Base-by-base conservation (phyloP, 805 yeast genomes). In the Spathaspora hagerdaliae region DNA sequence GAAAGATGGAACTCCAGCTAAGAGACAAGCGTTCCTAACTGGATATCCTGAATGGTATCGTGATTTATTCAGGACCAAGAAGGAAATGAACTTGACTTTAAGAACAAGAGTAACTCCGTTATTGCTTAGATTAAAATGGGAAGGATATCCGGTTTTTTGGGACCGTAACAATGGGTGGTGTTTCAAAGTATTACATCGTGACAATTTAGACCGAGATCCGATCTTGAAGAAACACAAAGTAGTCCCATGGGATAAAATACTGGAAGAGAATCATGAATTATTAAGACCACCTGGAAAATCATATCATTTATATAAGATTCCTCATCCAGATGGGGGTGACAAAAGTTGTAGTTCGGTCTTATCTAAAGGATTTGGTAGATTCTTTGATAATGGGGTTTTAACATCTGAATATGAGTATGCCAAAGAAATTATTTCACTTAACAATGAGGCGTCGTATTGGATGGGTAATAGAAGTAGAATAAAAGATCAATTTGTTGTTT, bases 31-130 rank as follows among this genome's bases (percentile, higher is more conserved):
- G 1, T 89, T 79, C 54, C 59, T 88, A 39, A 95, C 96, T 0
- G 98, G 97, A 0, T 88, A 75, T 55, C 99, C 99, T 0, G 85
- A 85, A 52, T 94, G 99, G 99, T 95, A 87, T 62, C 78, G 85
- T 48, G 82, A 81, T 26, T 57, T 79, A 33, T 66, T 71, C 49
- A 72, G 67, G 37, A 62, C 69, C 11, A 50, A 55, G 24, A 47
- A 61, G 11, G 73, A 68, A 15, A 73, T 88, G 56, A 78, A 73
- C 33, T 64, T 94, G 11, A 81, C 94, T 0, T 78, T 87, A 1
- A 76, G 88, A 44, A 75, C 96, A 0, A 71, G 98, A 52, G 68
- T 82, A 4, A 79, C 96, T 0, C 92, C 97, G 0, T 57, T 91
- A 4, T 64, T 94, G 31, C 71, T 94, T 46, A 79, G 83, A 49